Evolutionary conservation across 208 protist genomes (phyloP).

Genomic region (Acanthamoeba castellanii): DNA sequence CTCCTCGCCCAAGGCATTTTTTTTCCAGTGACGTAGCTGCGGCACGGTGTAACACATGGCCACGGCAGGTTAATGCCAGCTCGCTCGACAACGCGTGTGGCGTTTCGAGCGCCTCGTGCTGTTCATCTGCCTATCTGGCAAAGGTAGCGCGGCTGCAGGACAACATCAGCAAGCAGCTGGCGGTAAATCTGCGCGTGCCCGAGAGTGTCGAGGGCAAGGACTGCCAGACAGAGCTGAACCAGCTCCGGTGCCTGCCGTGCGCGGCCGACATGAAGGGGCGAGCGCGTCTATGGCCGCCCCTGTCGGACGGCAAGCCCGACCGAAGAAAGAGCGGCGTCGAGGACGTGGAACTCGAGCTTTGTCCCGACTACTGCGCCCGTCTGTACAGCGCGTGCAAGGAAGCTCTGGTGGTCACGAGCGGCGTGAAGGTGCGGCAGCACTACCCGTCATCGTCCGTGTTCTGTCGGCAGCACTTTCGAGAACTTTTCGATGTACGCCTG

Average conservation of each 20-base stretch:
- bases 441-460: not conserved
- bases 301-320: not conserved
- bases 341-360: constrained; percentile 39
- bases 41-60: not conserved
- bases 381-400: constrained; percentile 32
- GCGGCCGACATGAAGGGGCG: not conserved
- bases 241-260: constrained; percentile 21
- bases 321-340: not conserved
- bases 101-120: not conserved
- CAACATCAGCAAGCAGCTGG: not conserved
- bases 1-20: not conserved
- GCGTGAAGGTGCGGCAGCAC: not conserved
- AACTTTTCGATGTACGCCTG: constrained; percentile 12
- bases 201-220: not conserved
- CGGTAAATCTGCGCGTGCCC: not conserved
- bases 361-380: constrained; percentile 13
- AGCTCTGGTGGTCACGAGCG: not conserved
- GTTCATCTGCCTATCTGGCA: not conserved
- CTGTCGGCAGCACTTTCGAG: not conserved
- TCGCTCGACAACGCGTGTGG: not conserved
- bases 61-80: not conserved
- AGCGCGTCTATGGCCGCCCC: not conserved
- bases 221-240: not conserved
- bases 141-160: not conserved
- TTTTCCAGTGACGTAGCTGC: not conserved